Evolutionary conservation across 2,329 filamentous ascomycete genomes (phyloP), one percentile per base, ranked within the genome.

Genomic region (Fusarium secorum): DNA sequence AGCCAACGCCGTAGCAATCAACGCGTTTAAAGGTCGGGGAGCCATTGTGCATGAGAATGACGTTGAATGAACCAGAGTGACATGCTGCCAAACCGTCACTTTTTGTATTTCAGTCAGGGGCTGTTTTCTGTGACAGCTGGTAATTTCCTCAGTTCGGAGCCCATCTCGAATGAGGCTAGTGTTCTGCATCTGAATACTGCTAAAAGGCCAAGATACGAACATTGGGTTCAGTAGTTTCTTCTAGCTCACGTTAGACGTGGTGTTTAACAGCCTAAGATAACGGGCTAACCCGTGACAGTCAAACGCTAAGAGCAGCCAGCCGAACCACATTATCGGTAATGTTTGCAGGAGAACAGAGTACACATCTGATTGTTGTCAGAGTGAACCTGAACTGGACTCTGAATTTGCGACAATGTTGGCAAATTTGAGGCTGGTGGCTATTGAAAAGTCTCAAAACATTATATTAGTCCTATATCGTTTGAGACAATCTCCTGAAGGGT

Each of bases 121-220:
- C 11, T 13, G n/a, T 30, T 33, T 49, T 30, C 11, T 15, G 20
- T 10, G 5, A 9, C 8, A 11, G 7, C 22, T 30, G 14, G 42
- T 30, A 49, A 57, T 57, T 49, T 57, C 42, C 24, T 15, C 32
- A 15, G 17, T 7, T 20, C 32, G 24, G 22, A 17, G 42, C 4
- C 11, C n/a, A 28, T 2, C 15, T 22, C 10, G 41, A 49, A 57
- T 18, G 32, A 38, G 54, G 54, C 18, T 57, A 57, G 41, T 57
- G 20, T 30, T 9, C 6, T 14, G 18, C 20, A 10, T 7, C 6
- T 5, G 11, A 14, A 30, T 9, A 1, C 26, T 9, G 14, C 20
- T 48, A 26, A 33, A 24, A 2, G 13, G 7, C 6, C 13, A 30
- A 36, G 22, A 57, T 57, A 57, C 54, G 32, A 57, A 9, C 24